Evolutionary conservation across 2,329 filamentous ascomycete genomes (phyloP), one percentile per base, ranked within the genome.

Genomic region (Aspergillus persii): DNA sequence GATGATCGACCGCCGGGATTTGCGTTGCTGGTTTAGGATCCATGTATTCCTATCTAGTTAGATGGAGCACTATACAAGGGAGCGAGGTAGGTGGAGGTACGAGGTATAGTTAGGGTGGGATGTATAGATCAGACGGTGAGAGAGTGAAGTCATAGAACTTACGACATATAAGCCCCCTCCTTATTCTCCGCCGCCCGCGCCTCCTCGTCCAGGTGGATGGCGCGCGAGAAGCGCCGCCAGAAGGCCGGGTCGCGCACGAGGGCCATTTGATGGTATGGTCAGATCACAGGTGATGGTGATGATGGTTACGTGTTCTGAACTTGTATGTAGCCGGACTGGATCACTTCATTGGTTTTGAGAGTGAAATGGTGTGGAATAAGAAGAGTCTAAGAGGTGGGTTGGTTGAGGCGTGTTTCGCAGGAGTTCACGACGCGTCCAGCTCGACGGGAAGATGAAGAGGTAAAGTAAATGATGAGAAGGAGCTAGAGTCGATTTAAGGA

Each of bases 181-280:
- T 61, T 62, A 11, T 66, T 62, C 26, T 54, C 31, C 4, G 61
- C 48, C 8, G 65, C 62, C 49, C 70, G 72, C 3, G 70, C 69
- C 63, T 81, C 78, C 66, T 85, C 84, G 63, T 86, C 82, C 54
- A 79, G 71, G 68, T 85, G 84, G 1, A 85, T 82, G 41, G 84
- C 84, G 53, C 77, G 71, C 60, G 81, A 84, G 76, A 86, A 86
- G 66, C 84, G 81, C 57, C 80, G 79, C 84, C 84, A 87, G 74
- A 86, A 87, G 52, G 77, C 78, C 27, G 84, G 84, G 67, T 87
- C 84, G 62, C 79, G 80, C 59, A 83, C 77, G 50, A 77, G 75
- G n/a, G 79, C 77, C 81, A 83, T 83, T 36, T 12, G 33, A 11
- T 36, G 18, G n/a, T 26, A 2, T n/a, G 41, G n/a, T 46, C 18